Base-by-base conservation (phyloP, 2,329 filamentous ascomycete genomes). In the Colletotrichum sp. region DNA sequence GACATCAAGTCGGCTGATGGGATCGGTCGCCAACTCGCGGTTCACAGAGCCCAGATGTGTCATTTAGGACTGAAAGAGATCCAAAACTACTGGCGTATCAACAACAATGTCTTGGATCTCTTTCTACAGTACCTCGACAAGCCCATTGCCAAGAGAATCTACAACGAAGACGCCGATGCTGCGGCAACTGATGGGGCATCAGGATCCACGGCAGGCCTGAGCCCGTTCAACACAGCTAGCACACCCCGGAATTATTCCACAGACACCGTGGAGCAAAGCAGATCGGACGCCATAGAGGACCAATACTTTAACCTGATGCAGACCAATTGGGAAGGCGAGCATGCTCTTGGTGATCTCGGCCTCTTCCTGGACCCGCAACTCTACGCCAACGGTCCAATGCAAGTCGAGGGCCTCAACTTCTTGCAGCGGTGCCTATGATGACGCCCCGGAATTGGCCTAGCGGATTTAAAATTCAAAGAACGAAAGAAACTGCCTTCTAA, bases 51-150 rank as follows among this genome's bases (percentile, higher is more conserved):
- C 2, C 83, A 85, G 39, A 82, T 85, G 76, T 86, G 84, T 49
- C 82, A 85, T 3, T 78, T 86, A 4, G 83, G 83, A 6, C 79
- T 86, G 2, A 82, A 85, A 55, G 84, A 85, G 76, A 80, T 86
- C 1, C 83, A 85, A 30, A 84, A 85, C n/a, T 85, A 85, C 77
- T 86, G 84, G 84, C 79, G 82, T 21, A 84, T 85, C 75, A 86
- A 86, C 79, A 85, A 84, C 77, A 84, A 84, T 39, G 79, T 85
- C 1, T 80, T 86, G 8, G 84, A 86, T 28, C 76, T 86, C 8
- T 86, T 86, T 32, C 78, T 86, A 1, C 83, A 83, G 28, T 85
- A 85, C 5, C 81, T 85, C 8, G 84, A 86, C 70, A 82, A 82
- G 15, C 84, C 84, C 5, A 85, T 85, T 34, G 83, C 83, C 8